A percentile compares a stretch with the other conserved stretches of the same genome.
Evolutionary conservation across 1,139 yeast genomes (phyloP).

Genomic region (Blastobotrys capitulatus): DNA sequence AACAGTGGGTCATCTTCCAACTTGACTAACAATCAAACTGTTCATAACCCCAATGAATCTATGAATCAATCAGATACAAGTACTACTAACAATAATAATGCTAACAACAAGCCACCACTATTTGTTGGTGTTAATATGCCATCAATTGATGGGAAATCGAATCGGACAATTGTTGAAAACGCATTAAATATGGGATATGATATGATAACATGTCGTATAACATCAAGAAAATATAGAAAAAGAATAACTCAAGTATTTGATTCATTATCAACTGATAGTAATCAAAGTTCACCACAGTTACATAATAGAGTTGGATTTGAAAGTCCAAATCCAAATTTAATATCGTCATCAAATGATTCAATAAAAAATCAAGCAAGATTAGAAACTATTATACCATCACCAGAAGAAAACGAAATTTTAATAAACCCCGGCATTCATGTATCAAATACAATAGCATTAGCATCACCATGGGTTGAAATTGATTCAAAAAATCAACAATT

Average conservation of each 20-base stretch:
- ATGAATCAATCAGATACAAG: background rate
- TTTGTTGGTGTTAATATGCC: constrained; percentile 36
- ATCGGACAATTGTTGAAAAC: constrained; percentile 28
- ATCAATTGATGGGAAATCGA: constrained; percentile 29
- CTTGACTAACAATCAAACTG: background rate
- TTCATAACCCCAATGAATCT: too few relatives aligned
- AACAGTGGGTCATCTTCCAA: background rate
- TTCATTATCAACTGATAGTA: background rate
- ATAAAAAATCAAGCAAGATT: background rate
- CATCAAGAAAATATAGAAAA: constrained; percentile 30
- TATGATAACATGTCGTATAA: constrained; percentile 35
- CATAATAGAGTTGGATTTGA: constrained; percentile 1
- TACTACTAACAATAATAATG: too few relatives aligned
- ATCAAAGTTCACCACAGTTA: background rate
- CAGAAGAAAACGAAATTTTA: constrained; percentile 28
- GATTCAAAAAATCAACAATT: constrained; percentile 46
- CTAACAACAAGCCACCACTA: constrained; percentile 19
- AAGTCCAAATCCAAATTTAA: constrained; percentile 8
- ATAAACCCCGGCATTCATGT: constrained; percentile 37
- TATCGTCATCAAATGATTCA: too few relatives aligned
- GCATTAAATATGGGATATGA: constrained; percentile 34
- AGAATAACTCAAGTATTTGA: constrained; percentile 28
- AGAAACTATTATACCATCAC: constrained; percentile 16
- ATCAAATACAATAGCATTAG: constrained; percentile 42
- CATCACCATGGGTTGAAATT: constrained; percentile 61